Base-by-base conservation (phyloP, 1,284 basidiomycete species). In the Peniophora sp. region DNA sequence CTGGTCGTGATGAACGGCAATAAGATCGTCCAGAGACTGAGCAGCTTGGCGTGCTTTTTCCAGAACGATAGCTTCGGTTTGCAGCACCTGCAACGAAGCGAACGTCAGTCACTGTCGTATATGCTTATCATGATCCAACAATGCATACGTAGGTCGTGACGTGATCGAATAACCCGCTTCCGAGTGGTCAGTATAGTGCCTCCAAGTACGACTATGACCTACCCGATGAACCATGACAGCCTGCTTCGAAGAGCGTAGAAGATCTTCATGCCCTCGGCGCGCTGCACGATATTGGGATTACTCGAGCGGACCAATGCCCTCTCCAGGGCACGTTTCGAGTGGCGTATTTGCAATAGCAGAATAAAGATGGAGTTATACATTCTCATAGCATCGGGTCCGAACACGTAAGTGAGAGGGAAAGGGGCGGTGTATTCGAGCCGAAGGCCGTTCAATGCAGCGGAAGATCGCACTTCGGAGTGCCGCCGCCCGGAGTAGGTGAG, bases 151-250 rank as follows among this genome's bases (percentile, higher is more conserved):
- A 76, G 24, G 82, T 86, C 39, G 79, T 83, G 39, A 92, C 63
- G 64, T 90, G 92, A 56, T 81, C 80, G 57, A 85, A 71, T 12
- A 92, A 58, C 0, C 80, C 81, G 57, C 90, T 93, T 57, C 32
- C 53, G 8, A 0, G 17, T n/a, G 15, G 49, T 53, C 27, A 54
- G 23, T 17, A 12, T 20, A 18, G 24, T 37, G 37, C 43, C 3
- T n/a, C 35, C 27, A 32, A 6, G 27, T 32, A 32, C 27, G 27
- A n/a, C n/a, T n/a, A n/a, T 12, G 18, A 73, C 87, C 62, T 61
- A 92, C 89, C 89, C 88, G 59, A 90, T 74, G 56, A 92, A 83
- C 91, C 91, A 94, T 47, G 79, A 81, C 50, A 92, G 59, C 51
- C 83, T 81, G 55, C 83, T 82, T 53, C 88, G 69, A 67, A 91